These are phyloP conservation scores for Globisporangium nagaii DNA, from an alignment of 352 stramenopile species.

Conservation along the genomic window DNA sequence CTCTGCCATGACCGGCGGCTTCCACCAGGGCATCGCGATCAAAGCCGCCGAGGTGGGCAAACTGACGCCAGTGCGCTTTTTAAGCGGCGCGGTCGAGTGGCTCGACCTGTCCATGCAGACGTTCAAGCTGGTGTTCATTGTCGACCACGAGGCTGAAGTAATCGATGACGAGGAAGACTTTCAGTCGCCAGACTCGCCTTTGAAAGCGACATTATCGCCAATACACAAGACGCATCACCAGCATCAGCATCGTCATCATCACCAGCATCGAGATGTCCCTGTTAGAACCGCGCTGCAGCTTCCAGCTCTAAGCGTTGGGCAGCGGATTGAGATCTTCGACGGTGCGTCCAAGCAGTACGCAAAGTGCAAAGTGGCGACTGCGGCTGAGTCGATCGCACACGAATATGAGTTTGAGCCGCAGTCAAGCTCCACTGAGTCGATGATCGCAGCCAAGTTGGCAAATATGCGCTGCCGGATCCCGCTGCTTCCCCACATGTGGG, in stretches of 20 bases:
- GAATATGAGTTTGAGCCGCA: conserved; percentile 24
- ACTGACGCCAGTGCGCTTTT: conserved; percentile 35
- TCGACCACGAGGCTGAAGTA: background rate
- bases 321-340: conserved; percentile 27
- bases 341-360: conserved; percentile 16
- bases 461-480: conserved; percentile 20
- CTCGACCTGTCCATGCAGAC: conserved; percentile 46
- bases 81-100: conserved; percentile 29
- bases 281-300: background rate
- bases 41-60: conserved; percentile 33
- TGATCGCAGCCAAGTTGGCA: conserved; percentile 8
- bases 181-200: background rate
- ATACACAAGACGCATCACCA: background rate
- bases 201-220: background rate
- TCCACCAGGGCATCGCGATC: conserved; percentile 28
- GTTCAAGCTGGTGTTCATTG: conserved; percentile 51
- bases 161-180: background rate
- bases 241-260: conserved; percentile 6
- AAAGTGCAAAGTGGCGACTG: conserved; percentile 21
- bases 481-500: conserved; percentile 19
- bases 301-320: conserved; percentile 12
- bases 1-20: conserved; percentile 39
- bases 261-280: background rate
- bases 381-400: conserved; percentile 8
- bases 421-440: background rate